phyloP scores from a whole-genome alignment of 2,329 filamentous ascomycete species.

The Stachybotrys elegans region DNA sequence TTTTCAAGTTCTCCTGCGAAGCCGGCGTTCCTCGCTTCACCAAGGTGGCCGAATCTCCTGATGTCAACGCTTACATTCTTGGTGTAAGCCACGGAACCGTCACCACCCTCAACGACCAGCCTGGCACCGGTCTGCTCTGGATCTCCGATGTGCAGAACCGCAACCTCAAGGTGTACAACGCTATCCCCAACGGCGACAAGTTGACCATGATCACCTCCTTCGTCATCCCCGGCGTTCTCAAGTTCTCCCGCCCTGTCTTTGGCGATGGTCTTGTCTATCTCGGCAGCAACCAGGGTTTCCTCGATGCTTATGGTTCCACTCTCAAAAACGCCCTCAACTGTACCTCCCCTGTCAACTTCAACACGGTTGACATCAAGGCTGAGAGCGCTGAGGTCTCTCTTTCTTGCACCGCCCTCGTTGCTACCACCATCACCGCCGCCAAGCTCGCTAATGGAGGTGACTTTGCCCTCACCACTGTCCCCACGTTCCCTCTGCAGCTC shows the following conservation, averaged over 20 bases:
- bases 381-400: conserved; percentile 23
- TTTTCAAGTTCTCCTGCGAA: conserved; percentile 53
- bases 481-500: conserved; percentile 24
- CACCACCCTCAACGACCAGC: conserved; percentile 47
- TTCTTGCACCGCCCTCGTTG: conserved; percentile 43
- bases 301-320: conserved; percentile 53
- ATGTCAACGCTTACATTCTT: conserved; percentile 46
- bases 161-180: conserved; percentile 47
- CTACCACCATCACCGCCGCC: conserved; percentile 34
- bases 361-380: conserved; percentile 34
- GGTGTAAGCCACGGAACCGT: conserved; percentile 53
- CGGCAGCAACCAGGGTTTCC: conserved; percentile 42
- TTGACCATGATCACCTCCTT: conserved; percentile 46
- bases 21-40: conserved; percentile 47
- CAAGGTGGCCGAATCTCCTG: conserved; percentile 44
- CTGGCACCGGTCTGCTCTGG: conserved; percentile 53
- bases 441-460: conserved; percentile 25
- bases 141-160: conserved; percentile 49
- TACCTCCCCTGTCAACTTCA: conserved; percentile 42
- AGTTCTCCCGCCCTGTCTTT: conserved; percentile 54
- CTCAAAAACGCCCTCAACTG: conserved; percentile 51
- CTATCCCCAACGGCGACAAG: conserved; percentile 39
- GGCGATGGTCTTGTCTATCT: conserved; percentile 51
- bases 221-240: conserved; percentile 45
- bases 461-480: conserved; percentile 29